Percentiles rank a stretch among this genome's conserved stretches.
Evolutionary conservation across 805 yeast species (phyloP).

Genomic region (Candida easanensis): DNA sequence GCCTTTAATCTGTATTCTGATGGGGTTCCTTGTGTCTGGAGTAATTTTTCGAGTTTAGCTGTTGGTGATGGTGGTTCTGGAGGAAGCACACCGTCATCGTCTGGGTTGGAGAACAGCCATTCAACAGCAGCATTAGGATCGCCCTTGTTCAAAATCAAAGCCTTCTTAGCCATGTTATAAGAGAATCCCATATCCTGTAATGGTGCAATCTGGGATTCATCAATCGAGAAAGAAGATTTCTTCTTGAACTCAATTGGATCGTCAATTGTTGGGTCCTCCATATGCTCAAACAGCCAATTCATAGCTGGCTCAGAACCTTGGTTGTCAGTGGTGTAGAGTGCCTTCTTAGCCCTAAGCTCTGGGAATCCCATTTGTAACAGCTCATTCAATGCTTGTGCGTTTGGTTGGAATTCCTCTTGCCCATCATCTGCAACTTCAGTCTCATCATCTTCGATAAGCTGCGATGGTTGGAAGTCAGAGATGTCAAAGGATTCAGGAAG

Average conservation of each 20-base stretch:
- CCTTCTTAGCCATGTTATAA: conserved; percentile 62
- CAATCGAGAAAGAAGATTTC: conserved; percentile 22
- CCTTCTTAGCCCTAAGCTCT: conserved; percentile 59
- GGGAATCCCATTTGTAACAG: conserved; percentile 88
- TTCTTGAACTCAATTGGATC: conserved; percentile 30
- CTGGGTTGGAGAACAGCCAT: conserved; percentile 84
- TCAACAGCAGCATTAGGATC: conserved; percentile 80
- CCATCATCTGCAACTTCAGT: conserved; percentile 27
- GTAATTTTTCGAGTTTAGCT: conserved; percentile 8
- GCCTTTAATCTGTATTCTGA: conserved; percentile 49
- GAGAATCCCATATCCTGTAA: conserved; percentile 79
- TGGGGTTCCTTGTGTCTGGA: conserved; percentile 5
- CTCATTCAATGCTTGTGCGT: conserved; percentile 49
- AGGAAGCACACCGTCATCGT: conserved; percentile 63
- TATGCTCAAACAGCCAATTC: conserved; percentile 87
- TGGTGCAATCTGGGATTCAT: conserved; percentile 41
- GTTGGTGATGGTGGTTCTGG: conserved; percentile 15
- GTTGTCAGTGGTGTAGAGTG: conserved; percentile 73
- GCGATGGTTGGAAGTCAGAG: conserved; percentile 40
- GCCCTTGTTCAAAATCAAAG: conserved; percentile 55
- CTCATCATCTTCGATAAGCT: conserved; percentile 40
- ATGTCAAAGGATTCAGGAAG: conserved; percentile 49
- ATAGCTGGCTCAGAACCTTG: conserved; percentile 64
- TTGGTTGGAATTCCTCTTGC: conserved; percentile 46
- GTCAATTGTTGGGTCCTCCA: conserved; percentile 82